Evolutionary conservation across 2,329 filamentous ascomycete species (phyloP).

Genomic region (Verticillium tricorpus): DNA sequence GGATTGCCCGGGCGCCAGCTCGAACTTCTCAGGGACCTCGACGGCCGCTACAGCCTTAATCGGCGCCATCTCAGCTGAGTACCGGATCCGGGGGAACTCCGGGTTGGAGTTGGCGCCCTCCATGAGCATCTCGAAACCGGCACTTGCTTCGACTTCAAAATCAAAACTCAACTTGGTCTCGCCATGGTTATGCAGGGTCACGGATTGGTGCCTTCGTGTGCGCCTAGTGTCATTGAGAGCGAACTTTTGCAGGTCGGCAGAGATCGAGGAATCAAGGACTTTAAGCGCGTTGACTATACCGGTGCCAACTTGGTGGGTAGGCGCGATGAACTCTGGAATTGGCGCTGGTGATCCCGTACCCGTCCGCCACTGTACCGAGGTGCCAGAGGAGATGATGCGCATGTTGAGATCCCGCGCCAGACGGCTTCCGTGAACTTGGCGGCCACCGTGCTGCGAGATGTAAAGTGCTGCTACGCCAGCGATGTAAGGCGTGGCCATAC

Average conservation of each 20-base stretch:
- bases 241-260: slow-evolving; percentile 27
- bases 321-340: slow-evolving; percentile 15
- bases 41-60: too few relatives aligned
- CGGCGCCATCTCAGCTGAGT: too few relatives aligned
- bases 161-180: slow-evolving; percentile 1
- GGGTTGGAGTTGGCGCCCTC: slow-evolving; percentile 4
- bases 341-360: neutral
- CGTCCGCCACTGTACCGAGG: slow-evolving; percentile 18
- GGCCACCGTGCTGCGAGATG: slow-evolving; percentile 25
- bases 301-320: slow-evolving; percentile 33
- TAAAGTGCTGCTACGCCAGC: slow-evolving; percentile 36
- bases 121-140: slow-evolving; percentile 17
- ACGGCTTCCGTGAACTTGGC: slow-evolving; percentile 21
- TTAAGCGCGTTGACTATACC: slow-evolving; percentile 34
- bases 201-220: slow-evolving; percentile 17
- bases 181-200: slow-evolving; percentile 1
- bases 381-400: slow-evolving; percentile 24
- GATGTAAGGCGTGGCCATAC: slow-evolving; percentile 43
- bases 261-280: slow-evolving; percentile 26
- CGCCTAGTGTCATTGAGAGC: slow-evolving; percentile 37
- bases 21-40: too few relatives aligned
- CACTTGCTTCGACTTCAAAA: slow-evolving; percentile 9
- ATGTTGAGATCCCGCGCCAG: slow-evolving; percentile 26
- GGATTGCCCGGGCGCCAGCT: too few relatives aligned
- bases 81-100: too few relatives aligned